Evolutionary conservation across 208 protist species (phyloP).

Genomic region (Baffinella frigidus): DNA sequence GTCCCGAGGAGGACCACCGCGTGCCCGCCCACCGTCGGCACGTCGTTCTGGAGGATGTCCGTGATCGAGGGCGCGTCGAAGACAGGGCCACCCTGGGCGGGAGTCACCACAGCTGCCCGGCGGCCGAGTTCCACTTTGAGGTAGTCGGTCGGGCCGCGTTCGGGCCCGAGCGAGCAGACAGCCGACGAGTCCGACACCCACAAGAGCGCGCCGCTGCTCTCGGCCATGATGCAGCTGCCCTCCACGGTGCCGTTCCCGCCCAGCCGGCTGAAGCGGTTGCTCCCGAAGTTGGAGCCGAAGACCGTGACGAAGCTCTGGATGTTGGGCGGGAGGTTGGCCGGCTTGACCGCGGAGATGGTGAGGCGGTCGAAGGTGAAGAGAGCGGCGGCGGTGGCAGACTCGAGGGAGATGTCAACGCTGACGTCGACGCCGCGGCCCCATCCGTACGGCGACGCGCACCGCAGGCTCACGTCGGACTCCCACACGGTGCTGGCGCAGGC

Average conservation of each 20-base stretch:
- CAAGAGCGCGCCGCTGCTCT: not conserved
- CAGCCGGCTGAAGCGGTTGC: too few relatives aligned
- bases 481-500: not conserved
- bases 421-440: not conserved
- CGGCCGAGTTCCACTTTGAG: too few relatives aligned
- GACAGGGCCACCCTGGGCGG: too few relatives aligned
- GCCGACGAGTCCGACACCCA: not conserved
- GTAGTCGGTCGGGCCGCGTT: not conserved
- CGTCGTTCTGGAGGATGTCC: not conserved
- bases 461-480: not conserved
- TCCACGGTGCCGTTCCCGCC: too few relatives aligned
- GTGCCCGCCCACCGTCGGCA: not conserved
- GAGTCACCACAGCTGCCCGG: too few relatives aligned
- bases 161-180: not conserved
- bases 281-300: constrained; percentile 2
- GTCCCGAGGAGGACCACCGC: not conserved
- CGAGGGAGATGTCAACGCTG: not conserved
- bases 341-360: not conserved
- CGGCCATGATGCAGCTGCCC: not conserved
- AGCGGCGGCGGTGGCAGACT: not conserved
- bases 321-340: not conserved
- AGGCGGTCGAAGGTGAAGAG: not conserved
- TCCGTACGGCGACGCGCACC: not conserved
- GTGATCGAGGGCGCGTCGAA: not conserved
- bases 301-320: not conserved